phyloP scores from a whole-genome alignment of 371 early-diverging fungal species.

The Coemansia sp. region DNA sequence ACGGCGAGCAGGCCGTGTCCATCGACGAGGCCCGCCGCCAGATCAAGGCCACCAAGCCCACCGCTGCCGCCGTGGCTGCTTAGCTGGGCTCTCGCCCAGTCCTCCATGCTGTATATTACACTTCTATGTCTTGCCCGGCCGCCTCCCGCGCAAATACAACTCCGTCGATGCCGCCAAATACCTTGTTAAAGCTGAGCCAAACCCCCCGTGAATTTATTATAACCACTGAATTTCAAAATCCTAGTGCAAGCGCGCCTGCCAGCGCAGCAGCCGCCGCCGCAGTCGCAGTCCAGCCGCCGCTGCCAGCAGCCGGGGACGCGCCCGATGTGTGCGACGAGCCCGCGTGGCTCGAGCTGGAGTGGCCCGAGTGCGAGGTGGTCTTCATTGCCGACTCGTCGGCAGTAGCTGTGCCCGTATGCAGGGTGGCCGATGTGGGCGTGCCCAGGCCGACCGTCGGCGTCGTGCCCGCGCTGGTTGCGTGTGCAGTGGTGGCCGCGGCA shows the following conservation, averaged over 20 bases:
- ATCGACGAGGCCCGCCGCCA: slow-evolving; percentile 46
- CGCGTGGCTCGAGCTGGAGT: not conserved
- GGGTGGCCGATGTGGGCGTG: not conserved
- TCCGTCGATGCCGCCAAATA: too few relatives aligned
- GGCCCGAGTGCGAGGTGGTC: not conserved
- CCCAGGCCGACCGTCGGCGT: not conserved
- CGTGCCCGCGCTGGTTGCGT: not conserved
- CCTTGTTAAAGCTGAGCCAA: not conserved
- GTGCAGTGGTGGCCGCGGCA: not conserved
- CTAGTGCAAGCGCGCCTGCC: not conserved
- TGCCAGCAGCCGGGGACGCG: not conserved
- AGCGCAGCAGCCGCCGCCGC: not conserved
- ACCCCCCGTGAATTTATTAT: not conserved
- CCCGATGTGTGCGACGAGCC: slow-evolving; percentile 1
- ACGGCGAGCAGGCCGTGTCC: slow-evolving; percentile 40
- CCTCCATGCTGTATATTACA: slow-evolving; percentile 7
- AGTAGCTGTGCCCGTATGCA: not conserved
- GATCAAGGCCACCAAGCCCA: slow-evolving; percentile 24
- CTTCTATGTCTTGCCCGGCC: not conserved
- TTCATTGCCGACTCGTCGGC: not conserved
- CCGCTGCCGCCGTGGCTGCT: slow-evolving; percentile 1
- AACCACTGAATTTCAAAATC: not conserved
- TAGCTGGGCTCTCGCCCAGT: not conserved
- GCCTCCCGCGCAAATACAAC: not conserved
- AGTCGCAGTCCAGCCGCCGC: not conserved